Base-by-base conservation (phyloP, 805 yeast species). In the Cyberlindnera mississippiensis region DNA sequence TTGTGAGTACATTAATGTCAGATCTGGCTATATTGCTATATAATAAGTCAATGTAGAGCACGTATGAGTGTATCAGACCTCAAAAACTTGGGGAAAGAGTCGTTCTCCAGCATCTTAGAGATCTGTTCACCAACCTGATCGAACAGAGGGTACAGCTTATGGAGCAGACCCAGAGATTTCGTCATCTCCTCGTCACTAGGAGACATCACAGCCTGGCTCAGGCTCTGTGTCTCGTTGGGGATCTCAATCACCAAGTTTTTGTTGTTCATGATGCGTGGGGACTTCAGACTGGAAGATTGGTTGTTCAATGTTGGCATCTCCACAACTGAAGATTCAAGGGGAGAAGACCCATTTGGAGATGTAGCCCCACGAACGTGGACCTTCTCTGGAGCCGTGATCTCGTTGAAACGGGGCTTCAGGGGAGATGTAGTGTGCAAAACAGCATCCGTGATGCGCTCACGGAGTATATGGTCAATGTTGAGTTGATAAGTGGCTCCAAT, bases 51-150 rank as follows among this genome's bases (percentile, higher is more conserved):
- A 19, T n/a, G 28, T 22, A 45, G 31, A 3, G 68, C 63, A 28
- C 65, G 69, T 35, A 51, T 58, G 40, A 63, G 66, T 4, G 64
- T 48, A 5, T 64, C 66, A 0, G 80, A 73, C 9, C 55, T 58
- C 28, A 81, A 44, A 50, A 86, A 85, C 57, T 85, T 85, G 3
- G 85, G 85, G 30, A 82, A 69, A 7, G 93, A 83, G 62, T 86
- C 95, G 28, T 61, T 70, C 50, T 82, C 84, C 83, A 86, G 78
- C 61, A 86, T 61, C 32, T 68, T 63, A 50, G 72, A 73, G 38
- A 83, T 70, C 34, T 73, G 73, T 10, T 51, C 38, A n/a, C 70
- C 66, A 6, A 83, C 75, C 16, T 65, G 63, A n/a, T 69, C 70
- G 38, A 76, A 74, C 13, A 75, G 61, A 2, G 72, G 73, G 22